Base-by-base conservation (phyloP, 306 rosid genomes). In the Quercus suber region DNA sequence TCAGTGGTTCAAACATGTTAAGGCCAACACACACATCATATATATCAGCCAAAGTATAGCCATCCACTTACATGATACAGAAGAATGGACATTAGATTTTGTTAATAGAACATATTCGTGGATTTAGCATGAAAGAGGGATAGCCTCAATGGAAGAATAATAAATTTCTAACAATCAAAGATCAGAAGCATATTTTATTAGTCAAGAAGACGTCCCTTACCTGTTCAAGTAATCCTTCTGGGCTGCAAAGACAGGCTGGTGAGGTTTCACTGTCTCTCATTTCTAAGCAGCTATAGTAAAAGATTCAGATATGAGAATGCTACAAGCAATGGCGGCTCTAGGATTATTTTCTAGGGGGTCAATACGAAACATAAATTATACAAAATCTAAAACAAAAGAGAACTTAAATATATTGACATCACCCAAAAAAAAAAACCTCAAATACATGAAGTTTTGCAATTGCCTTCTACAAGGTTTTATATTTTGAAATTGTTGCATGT, bases 191-290 rank as follows among this genome's bases (percentile, higher is more conserved):
- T 17, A 45, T 49, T 49, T 12, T 3, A 49, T 49, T 12, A 49
- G 53, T 49, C 53, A 49, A 49, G 53, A 65, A 28, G 45, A 8
- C 45, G 20, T 13, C 56, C 21, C 21, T 28, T 60, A 84, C 87
- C 84, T 80, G 87, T 68, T 80, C 71, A 61, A 61, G 77, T 31
- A 84, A 84, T 51, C 87, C 77, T 65, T 84, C 80, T 13, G 87
- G 87, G 74, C 87, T 84, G 45, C 84, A 80, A 35, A 73, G 73
- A 77, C 14, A 77, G 74, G 76, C 53, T 68, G 72, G 8, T 0
- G 78, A 76, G 19, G 69, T 68, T 25, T 84, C 80, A 15, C 13
- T 14, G 51, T 84, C 87, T 80, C 4, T n/a, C 87, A 84, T 84
- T 78, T 81, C 84, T 45, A 73, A 80, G 82, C 85, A 84, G 63